phyloP scores from a whole-genome alignment of 352 stramenopile species.

The Pilasporangium apinafurcum region DNA sequence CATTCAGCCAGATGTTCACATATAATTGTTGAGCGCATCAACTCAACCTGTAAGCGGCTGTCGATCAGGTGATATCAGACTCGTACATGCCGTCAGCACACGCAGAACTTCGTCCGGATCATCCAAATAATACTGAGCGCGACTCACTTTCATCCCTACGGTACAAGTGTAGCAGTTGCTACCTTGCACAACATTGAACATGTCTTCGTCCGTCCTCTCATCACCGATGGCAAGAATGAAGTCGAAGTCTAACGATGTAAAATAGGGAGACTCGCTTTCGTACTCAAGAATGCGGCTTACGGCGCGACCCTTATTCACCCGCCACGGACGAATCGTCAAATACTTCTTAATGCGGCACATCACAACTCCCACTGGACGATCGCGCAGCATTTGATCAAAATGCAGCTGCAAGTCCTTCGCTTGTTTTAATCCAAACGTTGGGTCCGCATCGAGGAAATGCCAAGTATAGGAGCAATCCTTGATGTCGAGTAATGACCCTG shows the following conservation, averaged over 20 bases:
- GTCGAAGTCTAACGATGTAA: conserved; percentile 73
- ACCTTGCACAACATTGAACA: conserved; percentile 87
- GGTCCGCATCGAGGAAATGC: conserved; percentile 85
- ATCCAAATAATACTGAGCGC: conserved; percentile 78
- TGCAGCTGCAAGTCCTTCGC: conserved; percentile 87
- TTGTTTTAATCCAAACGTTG: conserved; percentile 80
- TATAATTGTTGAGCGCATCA: no score
- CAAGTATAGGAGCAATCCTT: conserved; percentile 87
- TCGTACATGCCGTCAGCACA: conserved; percentile 67
- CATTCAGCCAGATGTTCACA: no score
- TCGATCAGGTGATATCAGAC: conserved; percentile 27
- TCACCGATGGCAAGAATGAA: conserved; percentile 84
- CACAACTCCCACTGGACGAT: conserved; percentile 76
- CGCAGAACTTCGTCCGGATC: conserved; percentile 75
- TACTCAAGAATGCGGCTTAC: conserved; percentile 82
- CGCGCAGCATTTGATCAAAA: conserved; percentile 86
- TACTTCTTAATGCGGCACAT: conserved; percentile 90
- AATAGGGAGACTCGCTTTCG: conserved; percentile 69
- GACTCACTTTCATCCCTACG: conserved; percentile 84
- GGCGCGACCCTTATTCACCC: conserved; percentile 83
- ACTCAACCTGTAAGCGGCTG: conserved; percentile 11
- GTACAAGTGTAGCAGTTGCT: conserved; percentile 87
- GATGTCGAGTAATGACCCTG: conserved; percentile 75
- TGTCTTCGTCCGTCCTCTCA: conserved; percentile 86
- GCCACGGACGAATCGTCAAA: conserved; percentile 78